Conservation (phyloP, 306 rosid species). For the Lablab purpureus region DNA sequence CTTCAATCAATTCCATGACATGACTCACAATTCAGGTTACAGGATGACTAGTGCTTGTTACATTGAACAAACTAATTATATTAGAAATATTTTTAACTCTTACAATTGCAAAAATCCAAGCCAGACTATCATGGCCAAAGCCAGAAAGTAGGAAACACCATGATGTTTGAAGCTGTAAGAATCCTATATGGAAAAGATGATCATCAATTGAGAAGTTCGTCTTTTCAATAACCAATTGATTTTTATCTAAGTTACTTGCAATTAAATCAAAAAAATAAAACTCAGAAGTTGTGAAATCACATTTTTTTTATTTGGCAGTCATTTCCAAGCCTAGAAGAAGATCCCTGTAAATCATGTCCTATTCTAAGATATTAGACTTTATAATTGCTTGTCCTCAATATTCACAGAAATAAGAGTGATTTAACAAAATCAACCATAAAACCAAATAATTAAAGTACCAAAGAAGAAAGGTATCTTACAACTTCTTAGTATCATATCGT, state of each 20-base stretch:
- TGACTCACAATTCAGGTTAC: background rate
- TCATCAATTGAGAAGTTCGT: background rate
- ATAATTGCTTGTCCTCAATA: constrained; percentile 1
- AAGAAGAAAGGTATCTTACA: constrained; percentile 64
- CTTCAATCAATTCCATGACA: background rate
- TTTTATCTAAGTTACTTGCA: background rate
- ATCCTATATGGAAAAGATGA: background rate
- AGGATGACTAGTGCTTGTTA: background rate
- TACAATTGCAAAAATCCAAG: constrained; percentile 1
- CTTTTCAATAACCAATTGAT: background rate
- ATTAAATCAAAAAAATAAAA: background rate
- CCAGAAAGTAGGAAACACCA: background rate
- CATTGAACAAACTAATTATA: background rate
- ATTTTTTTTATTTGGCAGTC: background rate
- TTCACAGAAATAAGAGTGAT: constrained; percentile 30
- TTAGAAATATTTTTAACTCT: background rate
- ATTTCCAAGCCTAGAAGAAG: constrained; percentile 9
- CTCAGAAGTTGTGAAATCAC: background rate
- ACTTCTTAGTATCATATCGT: constrained; percentile 64
- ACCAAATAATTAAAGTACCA: constrained; percentile 26
- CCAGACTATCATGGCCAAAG: background rate
- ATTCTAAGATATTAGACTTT: constrained; percentile 10
- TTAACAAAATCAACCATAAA: constrained; percentile 37
- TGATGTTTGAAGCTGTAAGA: background rate
- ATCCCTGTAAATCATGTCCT: background rate